Conservation (phyloP, 306 rosid genomes). For the Prunus dulcis region DNA sequence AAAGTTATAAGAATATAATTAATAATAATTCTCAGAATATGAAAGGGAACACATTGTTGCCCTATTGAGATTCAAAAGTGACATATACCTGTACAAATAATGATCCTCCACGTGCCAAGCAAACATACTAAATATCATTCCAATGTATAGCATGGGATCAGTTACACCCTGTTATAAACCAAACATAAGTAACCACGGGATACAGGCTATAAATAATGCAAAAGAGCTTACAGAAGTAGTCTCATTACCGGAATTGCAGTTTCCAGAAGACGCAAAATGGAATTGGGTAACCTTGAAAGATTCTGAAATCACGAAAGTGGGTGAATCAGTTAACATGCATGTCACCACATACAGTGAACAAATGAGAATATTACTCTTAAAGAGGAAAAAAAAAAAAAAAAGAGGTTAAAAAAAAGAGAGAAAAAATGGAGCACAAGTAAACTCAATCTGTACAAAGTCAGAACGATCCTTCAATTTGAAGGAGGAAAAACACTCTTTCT, state of each 20-base stretch:
- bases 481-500: neutral
- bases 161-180: constrained; percentile 79
- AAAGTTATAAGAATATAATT: constrained; percentile 16
- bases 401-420: neutral
- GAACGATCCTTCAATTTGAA: neutral
- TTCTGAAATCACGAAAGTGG: constrained; percentile 44
- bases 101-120: constrained; percentile 99
- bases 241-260: constrained; percentile 71
- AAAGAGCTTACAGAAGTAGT: constrained; percentile 14
- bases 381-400: neutral
- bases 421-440: neutral
- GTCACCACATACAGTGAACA: neutral
- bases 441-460: neutral
- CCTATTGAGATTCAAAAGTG: neutral
- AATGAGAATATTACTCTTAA: neutral
- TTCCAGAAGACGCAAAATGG: constrained; percentile 78
- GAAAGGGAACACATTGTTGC: constrained; percentile 6
- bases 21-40: neutral
- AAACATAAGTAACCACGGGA: constrained; percentile 20
- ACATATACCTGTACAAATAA: constrained; percentile 76
- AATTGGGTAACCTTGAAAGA: constrained; percentile 79
- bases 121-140: constrained; percentile 95
- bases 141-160: constrained; percentile 96
- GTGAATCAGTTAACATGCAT: constrained; percentile 20
- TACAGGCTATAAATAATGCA: neutral